phyloP scores from a whole-genome alignment of 192 early-diverging fungal genomes.

The Coemansia sp. region DNA sequence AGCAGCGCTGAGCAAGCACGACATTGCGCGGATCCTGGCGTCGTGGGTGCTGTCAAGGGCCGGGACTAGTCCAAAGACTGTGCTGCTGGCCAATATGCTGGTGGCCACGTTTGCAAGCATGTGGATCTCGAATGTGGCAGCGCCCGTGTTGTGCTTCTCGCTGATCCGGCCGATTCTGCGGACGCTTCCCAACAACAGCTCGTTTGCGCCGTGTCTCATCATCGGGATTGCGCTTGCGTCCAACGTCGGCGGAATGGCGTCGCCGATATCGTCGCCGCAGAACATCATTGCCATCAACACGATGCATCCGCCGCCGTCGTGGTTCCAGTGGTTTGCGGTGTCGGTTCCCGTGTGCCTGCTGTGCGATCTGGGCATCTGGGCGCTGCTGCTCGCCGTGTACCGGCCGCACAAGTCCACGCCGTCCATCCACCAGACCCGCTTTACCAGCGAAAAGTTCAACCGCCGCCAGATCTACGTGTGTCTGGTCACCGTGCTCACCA shows the following conservation, averaged over 20 bases:
- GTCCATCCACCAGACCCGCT: slow-evolving; percentile 59
- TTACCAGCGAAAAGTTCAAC: slow-evolving; percentile 38
- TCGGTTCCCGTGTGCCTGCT: slow-evolving; percentile 83
- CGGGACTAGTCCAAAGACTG: slow-evolving; percentile 79
- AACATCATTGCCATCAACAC: slow-evolving; percentile 94
- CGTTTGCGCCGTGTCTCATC: slow-evolving; percentile 85
- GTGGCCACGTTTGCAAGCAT: slow-evolving; percentile 97
- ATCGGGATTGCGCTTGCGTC: slow-evolving; percentile 97
- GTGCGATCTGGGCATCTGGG: slow-evolving; percentile 82
- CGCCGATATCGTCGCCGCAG: slow-evolving; percentile 96
- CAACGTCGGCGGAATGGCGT: slow-evolving; percentile 97
- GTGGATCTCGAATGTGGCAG: slow-evolving; percentile 98
- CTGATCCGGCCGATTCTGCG: slow-evolving; percentile 92
- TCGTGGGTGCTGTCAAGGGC: slow-evolving; percentile 87
- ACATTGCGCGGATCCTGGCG: slow-evolving; percentile 90
- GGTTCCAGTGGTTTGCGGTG: slow-evolving; percentile 90
- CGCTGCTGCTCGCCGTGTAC: slow-evolving; percentile 77
- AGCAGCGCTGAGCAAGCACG: slow-evolving; percentile 91
- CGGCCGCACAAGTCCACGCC: slow-evolving; percentile 68
- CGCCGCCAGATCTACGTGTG: slow-evolving; percentile 78
- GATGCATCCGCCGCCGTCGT: slow-evolving; percentile 86
- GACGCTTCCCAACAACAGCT: slow-evolving; percentile 76
- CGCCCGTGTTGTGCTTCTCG: slow-evolving; percentile 95
- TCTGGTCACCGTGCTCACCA: slow-evolving; percentile 72
- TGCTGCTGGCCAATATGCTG: slow-evolving; percentile 92